Evolutionary conservation across 495 filamentous ascomycete genomes (phyloP), one percentile per base, ranked within the genome.

Genomic region (Chaetomium tenue): DNA sequence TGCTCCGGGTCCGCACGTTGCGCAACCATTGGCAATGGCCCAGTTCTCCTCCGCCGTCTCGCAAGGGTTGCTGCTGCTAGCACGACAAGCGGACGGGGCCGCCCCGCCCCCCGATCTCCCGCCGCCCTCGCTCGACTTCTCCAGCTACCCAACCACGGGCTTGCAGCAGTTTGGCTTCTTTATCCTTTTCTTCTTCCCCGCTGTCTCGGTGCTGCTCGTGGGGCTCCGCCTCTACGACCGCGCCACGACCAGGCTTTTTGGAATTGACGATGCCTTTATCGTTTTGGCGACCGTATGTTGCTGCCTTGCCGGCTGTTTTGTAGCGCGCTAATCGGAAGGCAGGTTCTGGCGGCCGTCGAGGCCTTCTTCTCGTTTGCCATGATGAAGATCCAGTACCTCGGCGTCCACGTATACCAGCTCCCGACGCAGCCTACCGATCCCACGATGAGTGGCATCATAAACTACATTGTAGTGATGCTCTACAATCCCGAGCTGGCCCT

Each of bases 401-500:
- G 63, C 48, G 48, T 60, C 22, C 63, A 65, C 37, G 25, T 60
- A 7, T 65, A 55, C 55, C 63, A 65, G 46, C 33, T 64, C 46
- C 59, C 52, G n/a, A 64, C 3, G 47, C 25, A 33, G 2, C 28
- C 52, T 3, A 44, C 54, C 59, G 42, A 61, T 51, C 63, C 30
- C 20, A 63, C 26, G 44, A 46, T 39, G 4, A 40, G 64, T 30
- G 18, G 47, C 25, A 59, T 64, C 44, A 7, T 58, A 6, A 64
- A 65, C 60, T 69, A 69, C 53, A 48, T 69, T 8, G 67, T 62
- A 33, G 63, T 65, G n/a, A 54, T 69, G 59, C 64, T 69, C 47
- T 69, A 69, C 63, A 69, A 69, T 28, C 67, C 67, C 5, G 58
- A 65, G 47, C 70, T 87, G 55, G 77, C 78, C 7, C 68, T 82